These are phyloP conservation scores for Paxillus ammoniavirescens DNA, from an alignment of 768 basidiomycete genomes.

Conservation along the genomic window DNA sequence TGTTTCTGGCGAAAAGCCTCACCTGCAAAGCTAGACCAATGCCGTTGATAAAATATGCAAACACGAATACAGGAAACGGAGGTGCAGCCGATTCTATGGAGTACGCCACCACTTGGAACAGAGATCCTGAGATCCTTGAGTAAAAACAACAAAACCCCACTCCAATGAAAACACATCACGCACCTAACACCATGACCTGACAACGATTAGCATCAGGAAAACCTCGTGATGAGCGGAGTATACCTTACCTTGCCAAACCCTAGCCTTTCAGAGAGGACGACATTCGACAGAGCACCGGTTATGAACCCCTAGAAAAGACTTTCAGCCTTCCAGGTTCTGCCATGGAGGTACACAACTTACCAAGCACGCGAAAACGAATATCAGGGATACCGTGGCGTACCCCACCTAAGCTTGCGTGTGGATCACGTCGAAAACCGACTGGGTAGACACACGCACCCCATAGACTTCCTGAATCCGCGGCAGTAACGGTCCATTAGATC, in stretches of 20 bases:
- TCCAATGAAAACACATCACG: neutral
- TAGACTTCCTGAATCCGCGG: slow-evolving; percentile 66
- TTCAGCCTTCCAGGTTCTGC: slow-evolving; percentile 17
- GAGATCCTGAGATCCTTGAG: slow-evolving; percentile 39
- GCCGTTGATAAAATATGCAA: slow-evolving; percentile 47
- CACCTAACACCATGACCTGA: slow-evolving; percentile 42
- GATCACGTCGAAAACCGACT: neutral
- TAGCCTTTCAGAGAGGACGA: slow-evolving; percentile 41
- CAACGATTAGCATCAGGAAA: neutral
- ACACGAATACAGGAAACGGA: slow-evolving; percentile 62
- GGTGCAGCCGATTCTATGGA: slow-evolving; percentile 52
- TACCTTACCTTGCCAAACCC: slow-evolving; percentile 42
- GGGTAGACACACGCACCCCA: slow-evolving; percentile 30
- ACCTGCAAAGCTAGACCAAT: slow-evolving; percentile 50
- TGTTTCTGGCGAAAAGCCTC: neutral
- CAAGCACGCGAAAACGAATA: slow-evolving; percentile 51
- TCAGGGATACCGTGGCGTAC: slow-evolving; percentile 51
- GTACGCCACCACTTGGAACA: slow-evolving; percentile 53
- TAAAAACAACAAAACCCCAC: neutral
- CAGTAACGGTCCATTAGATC: slow-evolving; percentile 68
- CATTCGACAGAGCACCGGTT: slow-evolving; percentile 43
- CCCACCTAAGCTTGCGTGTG: slow-evolving; percentile 35
- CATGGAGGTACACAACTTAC: slow-evolving; percentile 26
- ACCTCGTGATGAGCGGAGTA: neutral
- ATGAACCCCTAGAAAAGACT: slow-evolving; percentile 38